Evolutionary conservation across 805 yeast species (phyloP), one percentile per base, ranked within the genome.

Genomic region (Cyberlindnera euphorbiiphila): DNA sequence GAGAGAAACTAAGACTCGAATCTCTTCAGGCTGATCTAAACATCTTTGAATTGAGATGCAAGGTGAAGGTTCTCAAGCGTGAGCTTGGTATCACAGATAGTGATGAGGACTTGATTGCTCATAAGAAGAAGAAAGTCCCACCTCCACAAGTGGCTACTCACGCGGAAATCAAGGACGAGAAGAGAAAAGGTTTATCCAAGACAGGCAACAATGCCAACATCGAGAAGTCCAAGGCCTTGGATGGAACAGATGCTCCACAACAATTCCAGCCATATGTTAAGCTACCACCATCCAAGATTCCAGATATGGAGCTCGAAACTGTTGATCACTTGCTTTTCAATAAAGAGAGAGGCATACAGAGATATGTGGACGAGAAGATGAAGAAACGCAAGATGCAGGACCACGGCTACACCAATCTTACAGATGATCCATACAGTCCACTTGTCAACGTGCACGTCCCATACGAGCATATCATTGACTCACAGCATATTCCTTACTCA

Each of bases 371-470:
- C 45, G 95, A 86, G 49, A 85, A 86, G 57, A 69, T 91, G 60
- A 76, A 76, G 34, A 81, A 83, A 45, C 68, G 94, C 29, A 76
- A 78, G 39, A 56, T 76, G 47, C 72, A 80, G 45, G 75, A 71
- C 43, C 72, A 71, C 45, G 85, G 84, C 0, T 89, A 81, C 76
- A 74, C 84, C 47, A 93, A 93, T 54, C 68, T 84, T 36, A 85
- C 96, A 3, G 96, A 88, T 63, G 89, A 85, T 62, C 82, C 93
- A 12, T 76, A 76, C 54, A 84, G 81, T 54, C 96, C 97, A 11
- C 78, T 73, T 39, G 81, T 86, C 57, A 78, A 85, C 45, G 72
- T 86, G 36, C 71, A 80, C 6, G 68, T 77, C 34, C 74, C 78
- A 19, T 67, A 68, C 23, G 66, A 61, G 17, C 55, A 62, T 17